Conservation (phyloP, 441 rosid species). For the Gossypium schwendimanii region DNA sequence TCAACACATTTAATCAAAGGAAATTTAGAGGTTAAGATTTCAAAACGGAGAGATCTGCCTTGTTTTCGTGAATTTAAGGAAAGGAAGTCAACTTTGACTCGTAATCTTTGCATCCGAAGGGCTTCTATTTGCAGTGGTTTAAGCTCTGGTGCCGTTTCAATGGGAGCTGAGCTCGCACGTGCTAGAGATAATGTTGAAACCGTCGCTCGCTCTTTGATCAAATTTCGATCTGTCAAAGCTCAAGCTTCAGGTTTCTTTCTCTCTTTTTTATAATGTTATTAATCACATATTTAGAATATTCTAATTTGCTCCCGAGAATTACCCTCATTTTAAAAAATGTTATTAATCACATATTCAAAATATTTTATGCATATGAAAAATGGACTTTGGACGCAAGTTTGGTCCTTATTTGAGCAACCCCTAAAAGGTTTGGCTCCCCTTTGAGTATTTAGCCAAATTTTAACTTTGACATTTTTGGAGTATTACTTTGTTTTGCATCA, state of each 20-base stretch:
- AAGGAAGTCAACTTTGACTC: slow-evolving; percentile 14
- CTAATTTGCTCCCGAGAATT: not conserved
- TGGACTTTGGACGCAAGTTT: not conserved
- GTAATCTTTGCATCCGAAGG: slow-evolving; percentile 22
- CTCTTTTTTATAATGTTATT: not conserved
- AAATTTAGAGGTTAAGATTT: slow-evolving; percentile 31
- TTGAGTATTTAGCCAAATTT: not conserved
- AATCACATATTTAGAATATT: not conserved
- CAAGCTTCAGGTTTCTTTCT: slow-evolving; percentile 57
- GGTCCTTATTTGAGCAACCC: not conserved
- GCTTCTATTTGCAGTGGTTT: slow-evolving; percentile 26
- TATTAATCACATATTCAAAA: not conserved
- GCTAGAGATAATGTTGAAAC: slow-evolving; percentile 27
- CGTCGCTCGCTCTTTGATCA: slow-evolving; percentile 35
- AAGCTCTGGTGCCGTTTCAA: slow-evolving; percentile 26
- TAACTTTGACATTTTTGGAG: not conserved
- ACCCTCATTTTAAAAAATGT: not conserved
- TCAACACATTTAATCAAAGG: slow-evolving; percentile 40
- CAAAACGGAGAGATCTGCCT: slow-evolving; percentile 22
- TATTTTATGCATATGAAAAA: not conserved
- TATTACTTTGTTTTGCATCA: not conserved
- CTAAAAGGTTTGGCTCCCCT: not conserved
- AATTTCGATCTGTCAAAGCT: slow-evolving; percentile 61
- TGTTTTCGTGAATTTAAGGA: slow-evolving; percentile 17
- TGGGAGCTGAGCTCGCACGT: slow-evolving; percentile 61